Conservation (phyloP, 805 yeast species). For the Yarrowia keelungensis region DNA sequence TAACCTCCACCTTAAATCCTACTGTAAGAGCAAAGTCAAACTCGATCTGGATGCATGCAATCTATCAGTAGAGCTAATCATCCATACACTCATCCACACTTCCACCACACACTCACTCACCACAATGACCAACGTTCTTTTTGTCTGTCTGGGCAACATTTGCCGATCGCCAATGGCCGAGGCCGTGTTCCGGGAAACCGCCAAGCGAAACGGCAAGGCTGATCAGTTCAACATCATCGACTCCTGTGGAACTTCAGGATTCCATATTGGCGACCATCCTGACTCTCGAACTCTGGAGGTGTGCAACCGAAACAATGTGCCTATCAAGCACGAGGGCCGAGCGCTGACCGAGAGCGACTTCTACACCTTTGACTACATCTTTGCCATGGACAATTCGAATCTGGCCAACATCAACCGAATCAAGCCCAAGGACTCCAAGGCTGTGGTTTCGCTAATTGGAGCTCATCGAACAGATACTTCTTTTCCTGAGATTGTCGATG, state of each 20-base stretch:
- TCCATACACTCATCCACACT: not conserved
- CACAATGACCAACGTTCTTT: conserved; percentile 32
- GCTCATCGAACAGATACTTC: conserved; percentile 68
- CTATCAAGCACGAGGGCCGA: conserved; percentile 78
- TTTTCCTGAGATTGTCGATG: conserved; percentile 70
- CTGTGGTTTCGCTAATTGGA: conserved; percentile 73
- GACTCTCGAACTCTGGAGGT: conserved; percentile 75
- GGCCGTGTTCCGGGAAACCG: conserved; percentile 78
- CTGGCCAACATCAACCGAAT: conserved; percentile 47
- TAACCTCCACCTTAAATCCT: not conserved
- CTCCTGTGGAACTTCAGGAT: conserved; percentile 88
- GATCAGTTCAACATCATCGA: conserved; percentile 65
- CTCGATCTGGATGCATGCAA: conserved; percentile 17
- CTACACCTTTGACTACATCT: conserved; percentile 60
- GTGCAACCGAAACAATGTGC: conserved; percentile 73
- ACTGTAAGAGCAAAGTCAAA: no score
- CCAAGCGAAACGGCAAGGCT: conserved; percentile 57
- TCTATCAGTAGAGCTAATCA: not conserved
- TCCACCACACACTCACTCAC: not conserved
- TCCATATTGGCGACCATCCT: conserved; percentile 83
- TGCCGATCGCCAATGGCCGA: conserved; percentile 99
- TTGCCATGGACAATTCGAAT: conserved; percentile 54
- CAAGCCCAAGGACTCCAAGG: conserved; percentile 60
- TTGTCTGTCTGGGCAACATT: conserved; percentile 38
- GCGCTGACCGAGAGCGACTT: conserved; percentile 76